Base-by-base conservation (phyloP, 331 rosid species). In the Malus hybrid region DNA sequence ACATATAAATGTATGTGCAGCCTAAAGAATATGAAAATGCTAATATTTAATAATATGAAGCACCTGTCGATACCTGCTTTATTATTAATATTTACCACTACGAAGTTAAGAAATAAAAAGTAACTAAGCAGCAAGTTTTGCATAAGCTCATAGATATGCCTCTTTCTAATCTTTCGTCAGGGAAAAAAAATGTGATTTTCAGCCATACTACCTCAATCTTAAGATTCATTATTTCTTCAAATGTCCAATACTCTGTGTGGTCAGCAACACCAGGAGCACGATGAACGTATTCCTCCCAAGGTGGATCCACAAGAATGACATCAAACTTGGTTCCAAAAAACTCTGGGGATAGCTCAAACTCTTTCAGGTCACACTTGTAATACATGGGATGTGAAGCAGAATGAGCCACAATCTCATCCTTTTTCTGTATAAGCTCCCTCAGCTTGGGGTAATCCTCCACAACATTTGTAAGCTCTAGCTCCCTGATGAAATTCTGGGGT, bases 201-300 rank as follows among this genome's bases (percentile, higher is more conserved):
- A 82, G 76, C 57, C 63, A 69, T 63, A 73, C 80, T 84, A 89
- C 97, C 97, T 93, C 98, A 73, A 93, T 89, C 85, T 93, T 93
- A 61, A 91, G 96, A 81, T 88, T 91, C 97, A 93, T 88, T 79
- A 93, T 93, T 87, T 93, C 97, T 84, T 93, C 98, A 62, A 91
- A 93, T 60, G 97, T 91, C 98, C 97, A 93, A 79, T 88, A 91
- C 83, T 93, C 97, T 74, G 86, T 87, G 78, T 91, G 97, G 78
- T 93, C 97, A 82, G 97, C 96, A 59, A 91, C 98, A 73, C 98
- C 97, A 79, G 98, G 97, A 78, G 98, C 98, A 4, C 96, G 97
- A 83, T 93, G 98, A 69, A 87, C 93, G 73, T 93, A 93, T 78
- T 93, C 98, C 86, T 93, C 98, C 98, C 98, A 93, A 18, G 98